Conservation (phyloP, 306 rosid genomes). For the Cyclanthera cordifolia region DNA sequence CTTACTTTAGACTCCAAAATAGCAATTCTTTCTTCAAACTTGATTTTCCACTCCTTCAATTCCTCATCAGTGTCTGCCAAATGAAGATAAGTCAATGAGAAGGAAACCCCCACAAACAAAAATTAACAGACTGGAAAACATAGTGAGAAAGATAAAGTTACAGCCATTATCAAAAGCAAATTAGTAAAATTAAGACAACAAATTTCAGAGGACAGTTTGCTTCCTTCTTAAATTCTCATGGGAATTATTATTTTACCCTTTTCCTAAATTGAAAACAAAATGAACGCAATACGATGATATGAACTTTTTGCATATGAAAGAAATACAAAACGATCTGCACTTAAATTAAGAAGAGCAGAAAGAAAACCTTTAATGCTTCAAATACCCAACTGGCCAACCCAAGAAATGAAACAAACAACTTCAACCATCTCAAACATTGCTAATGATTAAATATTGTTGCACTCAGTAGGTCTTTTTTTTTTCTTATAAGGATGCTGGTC, state of each 20-base stretch:
- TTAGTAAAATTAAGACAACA: too few relatives aligned
- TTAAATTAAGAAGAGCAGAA: background rate
- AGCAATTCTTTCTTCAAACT: slow-evolving; percentile 67
- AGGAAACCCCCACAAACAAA: slow-evolving; percentile 7
- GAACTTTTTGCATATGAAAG: background rate
- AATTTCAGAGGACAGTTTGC: background rate
- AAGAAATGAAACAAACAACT: slow-evolving; percentile 4
- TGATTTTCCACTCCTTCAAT: slow-evolving; percentile 71
- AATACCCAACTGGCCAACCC: background rate
- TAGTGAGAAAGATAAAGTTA: background rate
- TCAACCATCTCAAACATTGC: background rate
- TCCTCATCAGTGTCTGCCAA: slow-evolving; percentile 76
- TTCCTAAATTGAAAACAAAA: background rate
- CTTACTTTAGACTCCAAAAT: slow-evolving; percentile 34
- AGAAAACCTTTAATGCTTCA: background rate
- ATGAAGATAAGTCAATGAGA: slow-evolving; percentile 6
- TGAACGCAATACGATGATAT: background rate
- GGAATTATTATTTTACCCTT: background rate
- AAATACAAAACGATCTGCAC: background rate
- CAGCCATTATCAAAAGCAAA: background rate
- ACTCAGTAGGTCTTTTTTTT: background rate
- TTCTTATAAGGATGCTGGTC: background rate
- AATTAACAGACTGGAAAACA: background rate
- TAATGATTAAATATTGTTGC: background rate
- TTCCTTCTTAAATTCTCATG: background rate